Evolutionary conservation across 371 early-diverging fungal genomes (phyloP).

Genomic region (Mucor piriformis): DNA sequence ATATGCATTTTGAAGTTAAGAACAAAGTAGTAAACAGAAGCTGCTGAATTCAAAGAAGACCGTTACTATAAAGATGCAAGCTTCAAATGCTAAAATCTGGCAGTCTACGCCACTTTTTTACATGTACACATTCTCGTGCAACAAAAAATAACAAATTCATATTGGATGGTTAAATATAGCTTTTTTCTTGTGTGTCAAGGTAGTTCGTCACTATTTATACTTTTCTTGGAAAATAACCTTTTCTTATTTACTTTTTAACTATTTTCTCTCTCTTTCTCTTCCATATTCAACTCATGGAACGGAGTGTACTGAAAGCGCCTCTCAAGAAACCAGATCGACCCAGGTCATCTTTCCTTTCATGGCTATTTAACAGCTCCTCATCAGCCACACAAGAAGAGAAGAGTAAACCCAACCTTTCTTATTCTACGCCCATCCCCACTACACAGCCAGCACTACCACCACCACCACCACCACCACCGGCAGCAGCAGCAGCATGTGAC

Average conservation of each 20-base stretch:
- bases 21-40: too few species aligned
- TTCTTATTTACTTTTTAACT: not conserved
- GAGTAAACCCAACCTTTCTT: not conserved
- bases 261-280: not conserved
- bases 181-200: not conserved
- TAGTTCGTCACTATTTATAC: too few species aligned
- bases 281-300: not conserved
- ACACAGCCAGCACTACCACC: not conserved
- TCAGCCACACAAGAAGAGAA: not conserved
- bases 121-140: not conserved
- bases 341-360: conserved; percentile 7
- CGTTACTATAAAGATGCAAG: too few species aligned
- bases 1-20: too few species aligned
- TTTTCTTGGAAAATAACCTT: not conserved
- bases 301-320: not conserved
- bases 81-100: too few species aligned
- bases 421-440: not conserved
- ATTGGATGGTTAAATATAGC: not conserved
- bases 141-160: not conserved
- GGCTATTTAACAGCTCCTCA: conserved; percentile 1
- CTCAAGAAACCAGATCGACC: not conserved
- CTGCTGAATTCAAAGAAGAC: too few species aligned
- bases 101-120: not conserved
- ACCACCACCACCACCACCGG: too few species aligned
- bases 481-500: not conserved